Conservation (phyloP, 2,329 filamentous ascomycete genomes). For the Beauveria sp. region DNA sequence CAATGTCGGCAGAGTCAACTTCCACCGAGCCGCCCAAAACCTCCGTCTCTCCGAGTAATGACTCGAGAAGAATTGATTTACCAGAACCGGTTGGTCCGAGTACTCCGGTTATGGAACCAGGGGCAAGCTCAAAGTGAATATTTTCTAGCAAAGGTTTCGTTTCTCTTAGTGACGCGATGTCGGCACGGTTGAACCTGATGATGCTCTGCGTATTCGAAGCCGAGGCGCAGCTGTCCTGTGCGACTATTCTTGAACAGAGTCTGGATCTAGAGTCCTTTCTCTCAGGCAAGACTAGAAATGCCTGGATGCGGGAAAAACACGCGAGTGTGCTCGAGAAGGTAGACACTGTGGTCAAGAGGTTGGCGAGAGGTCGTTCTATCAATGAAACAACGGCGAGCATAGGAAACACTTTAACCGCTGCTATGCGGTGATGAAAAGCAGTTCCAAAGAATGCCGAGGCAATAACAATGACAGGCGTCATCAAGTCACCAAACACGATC, state of each 20-base stretch:
- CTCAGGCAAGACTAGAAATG: neutral
- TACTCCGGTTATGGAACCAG: neutral
- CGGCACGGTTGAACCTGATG: neutral
- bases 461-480: neutral
- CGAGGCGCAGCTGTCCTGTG: neutral
- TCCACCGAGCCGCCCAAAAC: neutral
- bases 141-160: neutral
- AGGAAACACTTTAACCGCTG: neutral
- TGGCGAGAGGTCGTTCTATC: neutral
- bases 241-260: too few species aligned
- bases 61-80: neutral
- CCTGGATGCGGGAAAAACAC: neutral
- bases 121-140: neutral
- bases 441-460: neutral
- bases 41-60: neutral
- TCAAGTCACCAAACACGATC: neutral
- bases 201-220: neutral
- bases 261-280: too few species aligned
- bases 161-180: neutral
- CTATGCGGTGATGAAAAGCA: neutral
- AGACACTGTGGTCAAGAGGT: neutral
- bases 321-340: neutral
- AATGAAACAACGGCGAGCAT: neutral
- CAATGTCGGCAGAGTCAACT: neutral
- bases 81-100: neutral